Conservation (phyloP, 83 land plant species). For the Isoetes engelmannii region DNA sequence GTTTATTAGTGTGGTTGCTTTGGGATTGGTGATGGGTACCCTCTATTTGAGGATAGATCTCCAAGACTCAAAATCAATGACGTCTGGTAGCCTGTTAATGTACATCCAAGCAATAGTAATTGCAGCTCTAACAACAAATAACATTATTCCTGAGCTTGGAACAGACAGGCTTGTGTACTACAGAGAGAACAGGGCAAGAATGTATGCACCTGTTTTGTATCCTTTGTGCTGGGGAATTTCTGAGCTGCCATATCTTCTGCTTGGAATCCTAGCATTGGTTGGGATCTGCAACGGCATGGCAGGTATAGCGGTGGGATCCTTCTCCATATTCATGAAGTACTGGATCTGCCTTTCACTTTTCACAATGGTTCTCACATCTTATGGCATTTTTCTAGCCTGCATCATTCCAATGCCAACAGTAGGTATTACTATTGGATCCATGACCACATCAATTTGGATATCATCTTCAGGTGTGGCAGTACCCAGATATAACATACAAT, state of each 20-base stretch:
- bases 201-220: slow-evolving; percentile 33
- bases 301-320: slow-evolving; percentile 17
- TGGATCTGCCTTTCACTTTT: slow-evolving; percentile 30
- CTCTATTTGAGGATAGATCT: slow-evolving; percentile 26
- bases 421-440: slow-evolving; percentile 24
- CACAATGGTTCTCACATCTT: slow-evolving; percentile 24
- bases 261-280: slow-evolving; percentile 26
- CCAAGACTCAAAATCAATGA: slow-evolving; percentile 7
- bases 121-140: slow-evolving; percentile 31
- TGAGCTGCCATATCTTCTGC: slow-evolving; percentile 28
- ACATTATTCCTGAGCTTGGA: slow-evolving; percentile 33
- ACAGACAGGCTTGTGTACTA: slow-evolving; percentile 33
- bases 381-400: slow-evolving; percentile 30
- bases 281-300: slow-evolving; percentile 31
- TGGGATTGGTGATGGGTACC: slow-evolving; percentile 30
- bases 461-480: slow-evolving; percentile 31
- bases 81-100: slow-evolving; percentile 24
- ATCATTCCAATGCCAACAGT: slow-evolving; percentile 26
- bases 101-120: slow-evolving; percentile 34
- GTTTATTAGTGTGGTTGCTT: slow-evolving; percentile 19
- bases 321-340: slow-evolving; percentile 16
- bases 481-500: slow-evolving; percentile 18
- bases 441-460: slow-evolving; percentile 29
- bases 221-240: slow-evolving; percentile 33
- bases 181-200: slow-evolving; percentile 27